A percentile compares a stretch with the other conserved stretches of the same genome.
Conservation (phyloP, 2,329 filamentous ascomycete species). For the Alternaria dauci region DNA sequence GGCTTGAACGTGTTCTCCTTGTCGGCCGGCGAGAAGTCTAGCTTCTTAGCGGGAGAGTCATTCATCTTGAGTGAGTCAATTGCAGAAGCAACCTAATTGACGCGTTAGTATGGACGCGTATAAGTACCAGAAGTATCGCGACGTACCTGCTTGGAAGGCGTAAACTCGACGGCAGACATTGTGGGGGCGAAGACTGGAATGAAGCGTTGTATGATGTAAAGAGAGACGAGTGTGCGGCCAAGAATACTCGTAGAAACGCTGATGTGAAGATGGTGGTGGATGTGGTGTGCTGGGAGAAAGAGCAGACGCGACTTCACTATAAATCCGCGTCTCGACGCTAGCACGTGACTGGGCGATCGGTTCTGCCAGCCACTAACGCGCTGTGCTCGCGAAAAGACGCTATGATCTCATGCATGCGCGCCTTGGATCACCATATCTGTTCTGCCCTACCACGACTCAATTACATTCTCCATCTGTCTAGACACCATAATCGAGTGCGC, state of each 20-base stretch:
- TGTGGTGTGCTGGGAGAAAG: conserved; percentile 30
- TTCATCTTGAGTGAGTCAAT: conserved; percentile 88
- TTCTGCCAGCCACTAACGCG: conserved; percentile 24
- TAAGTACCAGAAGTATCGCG: conserved; percentile 27
- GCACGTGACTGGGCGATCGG: conserved; percentile 36
- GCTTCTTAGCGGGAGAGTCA: conserved; percentile 89
- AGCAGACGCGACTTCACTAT: conserved; percentile 32
- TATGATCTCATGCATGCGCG: conserved; percentile 40
- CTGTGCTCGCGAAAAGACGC: conserved; percentile 29
- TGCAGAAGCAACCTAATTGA: conserved; percentile 77
- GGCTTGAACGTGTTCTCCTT: conserved; percentile 82
- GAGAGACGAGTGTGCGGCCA: conserved; percentile 24
- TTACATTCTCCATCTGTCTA: neutral
- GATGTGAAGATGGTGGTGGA: conserved; percentile 32
- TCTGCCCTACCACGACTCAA: neutral
- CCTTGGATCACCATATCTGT: conserved; percentile 14
- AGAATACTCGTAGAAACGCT: conserved; percentile 29
- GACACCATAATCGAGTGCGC: neutral
- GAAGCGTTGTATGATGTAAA: conserved; percentile 15
- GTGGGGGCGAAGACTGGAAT: conserved; percentile 36
- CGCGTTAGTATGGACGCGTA: conserved; percentile 51
- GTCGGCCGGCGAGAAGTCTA: conserved; percentile 74
- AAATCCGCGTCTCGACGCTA: conserved; percentile 25
- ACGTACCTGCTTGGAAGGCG: conserved; percentile 75
- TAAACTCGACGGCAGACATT: conserved; percentile 78